A percentile compares a stretch with the other conserved stretches of the same genome.
Conservation (phyloP, 2,329 filamentous ascomycete species). For the Epichloe amarillans region DNA sequence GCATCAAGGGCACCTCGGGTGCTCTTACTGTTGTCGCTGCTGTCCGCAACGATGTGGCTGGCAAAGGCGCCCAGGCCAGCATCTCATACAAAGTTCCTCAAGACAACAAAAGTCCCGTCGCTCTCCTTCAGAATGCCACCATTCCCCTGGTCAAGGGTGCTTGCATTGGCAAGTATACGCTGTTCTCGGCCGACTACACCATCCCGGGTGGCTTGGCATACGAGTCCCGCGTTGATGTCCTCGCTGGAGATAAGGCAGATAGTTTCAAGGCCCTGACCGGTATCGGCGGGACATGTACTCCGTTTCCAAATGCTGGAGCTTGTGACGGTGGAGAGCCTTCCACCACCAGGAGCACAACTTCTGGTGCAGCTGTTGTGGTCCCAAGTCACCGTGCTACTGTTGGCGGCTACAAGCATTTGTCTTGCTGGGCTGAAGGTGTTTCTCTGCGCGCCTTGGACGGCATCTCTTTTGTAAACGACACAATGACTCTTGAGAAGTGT, state of each 20-base stretch:
- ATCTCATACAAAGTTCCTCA: conserved; percentile 31
- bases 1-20: conserved; percentile 30
- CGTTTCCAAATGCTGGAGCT: conserved; percentile 23
- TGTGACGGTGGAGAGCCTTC: conserved; percentile 11
- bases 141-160: conserved; percentile 28
- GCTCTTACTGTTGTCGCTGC: conserved; percentile 32
- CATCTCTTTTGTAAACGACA: conserved; percentile 28
- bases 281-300: conserved; percentile 29
- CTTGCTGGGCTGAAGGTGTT: conserved; percentile 35
- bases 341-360: conserved; percentile 13
- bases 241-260: conserved; percentile 28
- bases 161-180: conserved; percentile 35
- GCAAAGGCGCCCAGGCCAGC: conserved; percentile 26
- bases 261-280: conserved; percentile 34
- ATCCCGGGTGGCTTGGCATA: conserved; percentile 30
- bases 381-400: conserved; percentile 25
- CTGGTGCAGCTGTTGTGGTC: conserved; percentile 11
- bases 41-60: conserved; percentile 33
- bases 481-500: conserved; percentile 37
- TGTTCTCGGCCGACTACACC: conserved; percentile 30
- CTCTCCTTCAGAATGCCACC: conserved; percentile 23
- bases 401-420: conserved; percentile 30
- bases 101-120: conserved; percentile 27
- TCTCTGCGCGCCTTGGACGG: conserved; percentile 29
- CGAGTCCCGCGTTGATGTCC: conserved; percentile 32